Evolutionary conservation across 257 asterid genomes (phyloP), one percentile per base, ranked within the genome.

Genomic region (Fraxinus anomala): DNA sequence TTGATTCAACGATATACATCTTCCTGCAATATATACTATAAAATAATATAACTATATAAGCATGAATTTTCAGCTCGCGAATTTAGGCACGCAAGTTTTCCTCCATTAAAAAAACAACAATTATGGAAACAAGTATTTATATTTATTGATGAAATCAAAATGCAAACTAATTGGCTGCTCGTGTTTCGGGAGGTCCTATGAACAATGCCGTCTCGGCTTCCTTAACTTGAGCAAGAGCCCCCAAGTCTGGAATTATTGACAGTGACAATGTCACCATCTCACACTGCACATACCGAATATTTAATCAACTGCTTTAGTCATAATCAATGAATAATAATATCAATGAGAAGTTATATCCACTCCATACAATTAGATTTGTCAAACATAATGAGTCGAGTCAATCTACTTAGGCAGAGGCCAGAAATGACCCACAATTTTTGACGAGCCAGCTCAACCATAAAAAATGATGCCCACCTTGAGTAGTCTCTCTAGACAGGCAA

Each of bases 171-270:
- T 44, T 63, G 28, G 75, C 59, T 1, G 47, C 17, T 40, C 77
- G 75, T 49, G 66, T 77, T 63, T 79, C 26, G 1, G 91, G 87
- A 63, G 69, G 89, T 66, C 93, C 89, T 33, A 89, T 83, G 77
- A 82, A 85, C 82, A 89, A 78, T 30, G 82, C 86, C 1, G 92
- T 89, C 80, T 84, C 86, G 68, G 84, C 87, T 73, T 89, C 89
- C 78, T 70, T 72, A n/a, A 23, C 69, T 74, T 42, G 77, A 47
- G 82, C 78, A 40, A 19, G 17, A 69, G 82, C 75, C 13, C 56
- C 51, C 24, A 73, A 21, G 51, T 10, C 63, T 14, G 69, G 80
- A 24, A 26, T 36, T 16, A 74, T 77, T 26, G 88, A 83, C 40
- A 83, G 63, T 30, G 79, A 74, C 85, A 84, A 54, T 4, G 70